Base-by-base conservation (phyloP, 2,329 filamentous ascomycete genomes). In the Colletotrichum sp. region DNA sequence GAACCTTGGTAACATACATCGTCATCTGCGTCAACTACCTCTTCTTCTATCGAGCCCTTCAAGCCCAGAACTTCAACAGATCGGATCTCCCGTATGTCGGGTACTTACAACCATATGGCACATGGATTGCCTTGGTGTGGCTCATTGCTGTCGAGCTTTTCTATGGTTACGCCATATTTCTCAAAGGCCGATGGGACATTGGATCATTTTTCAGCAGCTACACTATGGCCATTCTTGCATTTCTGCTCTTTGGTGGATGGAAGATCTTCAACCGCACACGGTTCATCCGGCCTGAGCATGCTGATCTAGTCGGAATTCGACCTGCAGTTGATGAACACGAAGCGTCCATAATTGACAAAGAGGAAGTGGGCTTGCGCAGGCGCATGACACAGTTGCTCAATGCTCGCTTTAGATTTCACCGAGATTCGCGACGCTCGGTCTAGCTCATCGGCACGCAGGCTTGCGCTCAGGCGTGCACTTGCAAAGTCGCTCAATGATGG, bases 131-230 rank as follows among this genome's bases (percentile, higher is more conserved):
- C 6, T 86, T 93, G 18, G 76, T 89, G 1, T 85, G 93, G 55
- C 93, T 92, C 79, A 87, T 93, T 36, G 85, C 93, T 8, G 89
- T 94, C 5, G 85, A 93, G 3, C 88, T 93, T 0, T 69, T 57
- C 49, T 92, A 93, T 77, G 92, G 92, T 3, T 93, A 90, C 89
- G 88, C 84, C 78, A 91, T 88, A 72, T 93, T 93, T 83, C 92
- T 88, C 44, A 91, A 90, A 3, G 70, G 16, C 7, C 32, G 63
- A 9, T 63, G 71, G 55, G 86, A 87, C 59, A 85, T 83, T 2
- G 90, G 93, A 21, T 88, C 89, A 79, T 93, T 94, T 78, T 89
- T 93, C 59, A 92, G 90, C 75, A 91, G 87, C 76, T 93, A 93
- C 78, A 87, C 93, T 39, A 90, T 93, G 82, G 81, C 93, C n/a